Percentiles rank a stretch among this genome's conserved stretches.
phyloP scores from a whole-genome alignment of 164 flowering plant genomes.

The Umbellularia californica region DNA sequence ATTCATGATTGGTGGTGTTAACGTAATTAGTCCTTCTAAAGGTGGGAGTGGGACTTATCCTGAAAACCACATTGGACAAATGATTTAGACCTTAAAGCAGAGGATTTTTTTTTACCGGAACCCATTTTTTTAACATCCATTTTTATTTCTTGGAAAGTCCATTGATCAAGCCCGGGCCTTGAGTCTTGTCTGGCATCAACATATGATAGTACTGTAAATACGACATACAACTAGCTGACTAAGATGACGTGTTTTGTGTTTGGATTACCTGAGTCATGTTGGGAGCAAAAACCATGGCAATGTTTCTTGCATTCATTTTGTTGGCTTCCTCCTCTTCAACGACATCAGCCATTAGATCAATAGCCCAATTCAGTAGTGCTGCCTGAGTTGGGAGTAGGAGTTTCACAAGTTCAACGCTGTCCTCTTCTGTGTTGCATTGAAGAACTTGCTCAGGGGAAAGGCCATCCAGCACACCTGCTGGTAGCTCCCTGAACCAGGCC shows the following conservation, averaged over 20 bases:
- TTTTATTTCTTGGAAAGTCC: too few relatives aligned
- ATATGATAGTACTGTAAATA: too few relatives aligned
- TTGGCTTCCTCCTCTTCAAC: conserved; percentile 86
- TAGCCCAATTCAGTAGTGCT: conserved; percentile 85
- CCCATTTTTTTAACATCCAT: too few relatives aligned
- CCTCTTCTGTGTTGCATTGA: conserved; percentile 79
- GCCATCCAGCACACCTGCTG: conserved; percentile 83
- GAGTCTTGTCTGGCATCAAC: neutral
- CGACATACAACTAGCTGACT: neutral
- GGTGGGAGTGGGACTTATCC: too few relatives aligned
- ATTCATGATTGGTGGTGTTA: too few relatives aligned
- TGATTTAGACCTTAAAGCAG: too few relatives aligned
- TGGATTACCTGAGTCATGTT: conserved; percentile 89
- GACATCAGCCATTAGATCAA: conserved; percentile 96
- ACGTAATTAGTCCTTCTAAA: too few relatives aligned
- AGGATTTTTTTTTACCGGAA: too few relatives aligned
- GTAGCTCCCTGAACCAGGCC: conserved; percentile 97
- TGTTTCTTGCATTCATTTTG: conserved; percentile 95
- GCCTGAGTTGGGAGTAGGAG: conserved; percentile 72
- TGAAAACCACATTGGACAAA: too few relatives aligned
- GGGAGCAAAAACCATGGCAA: conserved; percentile 93
- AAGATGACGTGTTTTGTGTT: neutral
- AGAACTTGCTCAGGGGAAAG: conserved; percentile 94
- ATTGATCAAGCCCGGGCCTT: neutral
- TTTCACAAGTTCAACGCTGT: conserved; percentile 67